Evolutionary conservation across 768 basidiomycete genomes (phyloP).

Genomic region (Leucosporidium scottii): DNA sequence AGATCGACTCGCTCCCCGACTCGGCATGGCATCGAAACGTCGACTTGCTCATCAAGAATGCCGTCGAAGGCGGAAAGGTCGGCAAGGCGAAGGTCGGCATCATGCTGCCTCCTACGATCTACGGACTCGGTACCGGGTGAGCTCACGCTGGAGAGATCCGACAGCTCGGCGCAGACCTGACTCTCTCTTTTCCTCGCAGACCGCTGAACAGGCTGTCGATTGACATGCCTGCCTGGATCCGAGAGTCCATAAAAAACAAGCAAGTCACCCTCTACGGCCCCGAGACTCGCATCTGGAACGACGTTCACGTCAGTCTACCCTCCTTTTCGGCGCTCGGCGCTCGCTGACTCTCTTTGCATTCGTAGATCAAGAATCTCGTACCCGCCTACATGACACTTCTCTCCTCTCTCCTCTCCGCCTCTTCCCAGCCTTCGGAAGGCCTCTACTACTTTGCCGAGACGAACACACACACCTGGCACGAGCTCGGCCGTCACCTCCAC

Average conservation of each 20-base stretch:
- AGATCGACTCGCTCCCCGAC: slow-evolving; percentile 20
- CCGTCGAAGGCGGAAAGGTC: slow-evolving; percentile 16
- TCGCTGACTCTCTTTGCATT: no score
- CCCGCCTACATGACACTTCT: slow-evolving; percentile 1
- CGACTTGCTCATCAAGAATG: slow-evolving; percentile 25
- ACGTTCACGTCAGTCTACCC: slow-evolving; percentile 19
- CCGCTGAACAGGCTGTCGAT: slow-evolving; percentile 26
- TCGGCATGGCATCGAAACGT: slow-evolving; percentile 24
- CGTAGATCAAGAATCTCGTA: slow-evolving; percentile 1
- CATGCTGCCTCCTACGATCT: slow-evolving; percentile 21
- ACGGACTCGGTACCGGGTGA: slow-evolving; percentile 27
- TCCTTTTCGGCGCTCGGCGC: background rate
- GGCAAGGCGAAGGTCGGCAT: slow-evolving; percentile 24
- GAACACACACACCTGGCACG: background rate
- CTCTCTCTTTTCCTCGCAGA: background rate
- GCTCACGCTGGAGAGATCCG: background rate
- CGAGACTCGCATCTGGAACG: slow-evolving; percentile 9
- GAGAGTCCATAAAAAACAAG: slow-evolving; percentile 1
- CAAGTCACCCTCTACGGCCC: background rate
- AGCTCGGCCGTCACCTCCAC: background rate
- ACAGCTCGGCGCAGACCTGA: background rate
- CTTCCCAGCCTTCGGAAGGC: background rate
- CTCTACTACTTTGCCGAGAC: slow-evolving; percentile 10
- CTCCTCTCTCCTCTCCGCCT: background rate
- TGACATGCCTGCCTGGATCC: slow-evolving; percentile 18